Base-by-base conservation (phyloP, 306 rosid species). In the Mimosa bimucronata region DNA sequence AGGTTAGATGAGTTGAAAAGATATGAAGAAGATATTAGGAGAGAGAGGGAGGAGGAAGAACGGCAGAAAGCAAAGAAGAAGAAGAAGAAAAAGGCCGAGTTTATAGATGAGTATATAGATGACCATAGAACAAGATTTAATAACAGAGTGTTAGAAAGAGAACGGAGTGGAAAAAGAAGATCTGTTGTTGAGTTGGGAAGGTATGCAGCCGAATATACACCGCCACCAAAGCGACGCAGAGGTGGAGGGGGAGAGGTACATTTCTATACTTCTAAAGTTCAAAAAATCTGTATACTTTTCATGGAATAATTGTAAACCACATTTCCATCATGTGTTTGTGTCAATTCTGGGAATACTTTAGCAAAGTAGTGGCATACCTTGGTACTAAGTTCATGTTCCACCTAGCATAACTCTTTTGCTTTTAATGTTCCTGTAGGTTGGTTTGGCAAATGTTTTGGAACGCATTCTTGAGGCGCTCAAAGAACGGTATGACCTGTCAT, bases 401-500 rank as follows among this genome's bases (percentile, higher is more conserved):
- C 42, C 25, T 79, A 31, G 79, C 75, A 48, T 61, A 72, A 79
- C 62, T 73, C 13, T 28, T 74, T 26, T 80, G 26, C 67, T 50
- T 81, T 12, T 3, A 75, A 45, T 73, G 66, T 62, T 30, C n/a
- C 5, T 29, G 34, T 77, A 91, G 95, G 98, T 95, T 88, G 98
- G 95, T 78, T 83, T 95, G 92, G 92, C 98, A 57, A 95, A 95
- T 88, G 91, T 95, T 75, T 90, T 95, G 94, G 98, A 95, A 95
- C 88, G 87, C 73, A 82, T 95, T 61, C 91, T 95, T 64, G 97
- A 92, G 10, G 62, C 83, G 9, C 91, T 92, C 23, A 95, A 91
- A 85, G 92, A 90, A 0, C 86, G 89, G 70, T 29, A 18, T 15
- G 97, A 92, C n/a, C 77, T 95, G 26, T 92, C 97, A 0, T 88